phyloP scores from a whole-genome alignment of 257 asterid genomes.

The Solanum lignicaule region DNA sequence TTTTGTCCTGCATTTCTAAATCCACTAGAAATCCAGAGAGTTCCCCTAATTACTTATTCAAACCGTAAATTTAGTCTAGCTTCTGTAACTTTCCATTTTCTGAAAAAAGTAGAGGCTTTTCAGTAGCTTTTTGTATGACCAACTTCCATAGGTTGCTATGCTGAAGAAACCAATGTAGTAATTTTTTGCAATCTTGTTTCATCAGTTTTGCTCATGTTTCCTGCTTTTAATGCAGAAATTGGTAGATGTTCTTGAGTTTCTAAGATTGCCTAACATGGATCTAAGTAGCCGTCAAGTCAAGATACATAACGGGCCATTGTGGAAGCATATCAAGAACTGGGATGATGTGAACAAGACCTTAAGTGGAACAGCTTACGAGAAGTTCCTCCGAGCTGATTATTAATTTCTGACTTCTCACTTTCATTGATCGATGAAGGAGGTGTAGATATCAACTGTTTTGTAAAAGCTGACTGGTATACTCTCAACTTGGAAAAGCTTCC shows the following conservation, averaged over 20 bases:
- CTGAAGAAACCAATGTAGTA: background rate
- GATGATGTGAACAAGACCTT: conserved; percentile 52
- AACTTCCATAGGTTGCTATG: background rate
- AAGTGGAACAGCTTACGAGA: conserved; percentile 59
- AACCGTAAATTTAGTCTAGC: background rate
- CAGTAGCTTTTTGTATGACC: background rate
- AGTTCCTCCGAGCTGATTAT: conserved; percentile 58
- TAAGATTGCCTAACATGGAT: conserved; percentile 54
- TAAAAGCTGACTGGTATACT: conserved; percentile 2
- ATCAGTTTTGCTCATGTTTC: background rate
- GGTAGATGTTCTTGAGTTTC: conserved; percentile 55
- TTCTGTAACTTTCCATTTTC: background rate
- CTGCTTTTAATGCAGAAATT: conserved; percentile 41
- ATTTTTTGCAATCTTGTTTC: background rate
- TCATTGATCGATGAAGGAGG: conserved; percentile 20
- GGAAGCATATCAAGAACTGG: conserved; percentile 73
- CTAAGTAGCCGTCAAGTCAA: conserved; percentile 77
- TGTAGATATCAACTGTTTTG: conserved; percentile 7
- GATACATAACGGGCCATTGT: conserved; percentile 78
- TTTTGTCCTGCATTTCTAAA: background rate
- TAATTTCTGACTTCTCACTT: conserved; percentile 6
- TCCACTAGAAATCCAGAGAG: background rate
- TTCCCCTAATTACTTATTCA: background rate
- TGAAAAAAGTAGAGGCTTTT: background rate
- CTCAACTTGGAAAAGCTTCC: conserved; percentile 8